Percentiles rank a stretch among this genome's conserved stretches.
Conservation (phyloP, 257 asterid genomes). For the Leptodermis oblonga region DNA sequence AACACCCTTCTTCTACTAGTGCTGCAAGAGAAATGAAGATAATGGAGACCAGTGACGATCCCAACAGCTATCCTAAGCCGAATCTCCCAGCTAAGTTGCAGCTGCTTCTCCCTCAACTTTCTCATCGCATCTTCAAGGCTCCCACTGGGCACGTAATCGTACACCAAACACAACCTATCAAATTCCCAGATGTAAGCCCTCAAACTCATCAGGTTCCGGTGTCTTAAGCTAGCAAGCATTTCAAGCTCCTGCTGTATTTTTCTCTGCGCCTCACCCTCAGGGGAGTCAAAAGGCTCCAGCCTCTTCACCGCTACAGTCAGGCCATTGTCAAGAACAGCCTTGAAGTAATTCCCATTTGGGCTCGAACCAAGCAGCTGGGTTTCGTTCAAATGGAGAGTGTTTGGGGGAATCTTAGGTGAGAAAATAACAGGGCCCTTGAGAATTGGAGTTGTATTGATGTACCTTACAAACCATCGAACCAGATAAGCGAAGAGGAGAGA, state of each 20-base stretch:
- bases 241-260: constrained; percentile 57
- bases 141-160: constrained; percentile 62
- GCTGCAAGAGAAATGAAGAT: constrained; percentile 72
- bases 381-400: constrained; percentile 46
- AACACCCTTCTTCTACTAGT: constrained; percentile 59
- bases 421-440: constrained; percentile 67
- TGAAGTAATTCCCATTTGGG: constrained; percentile 64
- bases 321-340: constrained; percentile 79
- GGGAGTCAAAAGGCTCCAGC: constrained; percentile 50
- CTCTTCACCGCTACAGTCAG: constrained; percentile 71
- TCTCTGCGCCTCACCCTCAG: constrained; percentile 27
- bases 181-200: constrained; percentile 69
- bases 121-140: constrained; percentile 81
- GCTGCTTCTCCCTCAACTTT: constrained; percentile 56
- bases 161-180: constrained; percentile 50
- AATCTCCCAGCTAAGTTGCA: constrained; percentile 73
- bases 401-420: constrained; percentile 64
- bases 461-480: constrained; percentile 52
- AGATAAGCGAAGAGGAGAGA: constrained; percentile 55
- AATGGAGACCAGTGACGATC: constrained; percentile 64
- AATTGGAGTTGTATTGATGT: constrained; percentile 62
- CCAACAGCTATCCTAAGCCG: constrained; percentile 82
- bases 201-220: constrained; percentile 89
- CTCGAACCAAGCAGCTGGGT: constrained; percentile 69
- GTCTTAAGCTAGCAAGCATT: constrained; percentile 58